Percentiles rank a stretch among this genome's conserved stretches.
Evolutionary conservation across 179 eudicot species (phyloP).

Genomic region (Nepenthes alata): DNA sequence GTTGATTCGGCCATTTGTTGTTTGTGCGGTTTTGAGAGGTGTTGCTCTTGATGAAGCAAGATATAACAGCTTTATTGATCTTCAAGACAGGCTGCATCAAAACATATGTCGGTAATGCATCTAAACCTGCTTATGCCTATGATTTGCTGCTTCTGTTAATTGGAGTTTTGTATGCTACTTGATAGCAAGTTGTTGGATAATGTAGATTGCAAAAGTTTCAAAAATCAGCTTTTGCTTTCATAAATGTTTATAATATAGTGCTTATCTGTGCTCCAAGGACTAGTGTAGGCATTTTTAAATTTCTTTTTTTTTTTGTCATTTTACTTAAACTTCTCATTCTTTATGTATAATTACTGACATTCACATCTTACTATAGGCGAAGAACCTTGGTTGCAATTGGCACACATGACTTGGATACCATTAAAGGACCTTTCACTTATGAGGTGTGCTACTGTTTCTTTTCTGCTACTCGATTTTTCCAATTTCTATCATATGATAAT

Average conservation of each 20-base stretch:
- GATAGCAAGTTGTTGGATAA: too few relatives aligned
- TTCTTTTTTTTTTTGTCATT: too few relatives aligned
- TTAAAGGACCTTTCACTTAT: slow-evolving; percentile 89
- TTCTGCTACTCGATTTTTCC: too few relatives aligned
- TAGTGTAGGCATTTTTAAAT: too few relatives aligned
- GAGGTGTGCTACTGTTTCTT: slow-evolving; percentile 40
- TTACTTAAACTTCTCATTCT: not conserved
- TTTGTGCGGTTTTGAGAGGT: slow-evolving; percentile 94
- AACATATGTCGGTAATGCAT: slow-evolving; percentile 79
- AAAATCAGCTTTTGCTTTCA: too few relatives aligned
- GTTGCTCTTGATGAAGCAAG: slow-evolving; percentile 69
- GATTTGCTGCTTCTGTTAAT: not conserved
- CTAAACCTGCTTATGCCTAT: slow-evolving; percentile 2
- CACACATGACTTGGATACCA: slow-evolving; percentile 91
- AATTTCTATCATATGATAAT: too few relatives aligned
- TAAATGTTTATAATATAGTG: too few relatives aligned
- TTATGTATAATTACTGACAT: not conserved
- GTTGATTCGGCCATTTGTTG: slow-evolving; percentile 67
- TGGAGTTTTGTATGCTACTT: too few relatives aligned
- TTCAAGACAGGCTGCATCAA: slow-evolving; percentile 93
- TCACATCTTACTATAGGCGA: slow-evolving; percentile 36
- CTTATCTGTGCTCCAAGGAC: too few relatives aligned
- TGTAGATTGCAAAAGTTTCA: too few relatives aligned
- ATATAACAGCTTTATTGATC: slow-evolving; percentile 97
- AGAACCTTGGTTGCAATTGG: slow-evolving; percentile 98